Percentiles rank a stretch among this genome's conserved stretches.
Conservation (phyloP, 1,284 basidiomycete species). For the Leccinum angustisporum region DNA sequence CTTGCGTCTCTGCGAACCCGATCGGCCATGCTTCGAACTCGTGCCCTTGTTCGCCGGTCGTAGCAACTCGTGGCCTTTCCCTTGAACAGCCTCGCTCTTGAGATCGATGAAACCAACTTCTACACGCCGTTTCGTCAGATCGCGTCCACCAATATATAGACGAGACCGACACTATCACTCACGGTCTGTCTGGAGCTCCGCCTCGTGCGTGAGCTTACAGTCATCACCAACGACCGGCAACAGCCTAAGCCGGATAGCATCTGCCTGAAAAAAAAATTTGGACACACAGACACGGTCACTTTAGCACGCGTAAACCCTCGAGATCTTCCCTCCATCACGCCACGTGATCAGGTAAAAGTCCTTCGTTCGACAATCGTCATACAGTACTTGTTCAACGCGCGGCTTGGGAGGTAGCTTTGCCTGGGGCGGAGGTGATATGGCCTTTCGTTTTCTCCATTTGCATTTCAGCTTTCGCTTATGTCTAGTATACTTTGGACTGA, state of each 20-base stretch:
- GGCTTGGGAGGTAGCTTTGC: constrained; percentile 24
- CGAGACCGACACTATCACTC: constrained; percentile 4
- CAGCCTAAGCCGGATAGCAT: constrained; percentile 36
- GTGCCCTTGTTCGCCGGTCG: constrained; percentile 2
- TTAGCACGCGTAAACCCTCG: neutral
- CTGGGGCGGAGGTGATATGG: neutral
- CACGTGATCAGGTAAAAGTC: constrained; percentile 38
- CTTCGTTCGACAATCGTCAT: constrained; percentile 4
- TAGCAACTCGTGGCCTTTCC: neutral
- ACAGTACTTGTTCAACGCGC: too few relatives aligned
- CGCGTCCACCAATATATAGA: neutral
- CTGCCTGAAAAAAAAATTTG: constrained; percentile 25
- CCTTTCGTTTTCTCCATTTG: neutral
- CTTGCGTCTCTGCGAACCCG: constrained; percentile 10
- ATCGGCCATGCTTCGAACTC: constrained; percentile 3
- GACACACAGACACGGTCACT: neutral
- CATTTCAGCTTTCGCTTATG: neutral
- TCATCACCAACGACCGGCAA: constrained; percentile 40
- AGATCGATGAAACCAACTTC: constrained; percentile 24
- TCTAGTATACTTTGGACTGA: constrained; percentile 4
- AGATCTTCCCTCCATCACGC: constrained; percentile 39
- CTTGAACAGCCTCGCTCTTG: neutral
- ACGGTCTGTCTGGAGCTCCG: constrained; percentile 27
- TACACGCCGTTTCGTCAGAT: constrained; percentile 6
- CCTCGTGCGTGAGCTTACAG: constrained; percentile 41